phyloP scores from a whole-genome alignment of 345 rosid genomes.

The Erysimum cheiranthoides region DNA sequence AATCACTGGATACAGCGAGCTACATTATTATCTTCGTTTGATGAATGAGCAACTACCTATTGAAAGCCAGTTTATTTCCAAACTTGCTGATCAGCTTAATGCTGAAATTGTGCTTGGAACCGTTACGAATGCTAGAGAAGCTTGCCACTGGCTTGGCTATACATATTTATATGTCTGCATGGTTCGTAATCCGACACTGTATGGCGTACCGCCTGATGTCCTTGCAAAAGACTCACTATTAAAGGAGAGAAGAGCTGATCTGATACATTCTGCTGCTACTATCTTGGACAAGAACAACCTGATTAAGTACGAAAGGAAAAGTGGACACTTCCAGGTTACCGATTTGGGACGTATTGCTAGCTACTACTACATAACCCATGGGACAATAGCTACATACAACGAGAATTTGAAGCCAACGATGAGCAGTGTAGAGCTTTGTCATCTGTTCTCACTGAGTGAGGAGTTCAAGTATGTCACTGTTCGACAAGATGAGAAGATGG shows the following conservation, averaged over 20 bases:
- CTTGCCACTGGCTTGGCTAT: constrained; percentile 91
- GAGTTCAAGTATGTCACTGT: constrained; percentile 89
- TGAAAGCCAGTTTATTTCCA: constrained; percentile 89
- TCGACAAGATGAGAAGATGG: constrained; percentile 96
- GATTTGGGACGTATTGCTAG: constrained; percentile 97
- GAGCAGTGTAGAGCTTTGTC: constrained; percentile 81
- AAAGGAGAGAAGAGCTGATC: constrained; percentile 91
- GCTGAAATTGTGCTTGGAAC: constrained; percentile 95
- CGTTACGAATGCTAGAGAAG: constrained; percentile 88
- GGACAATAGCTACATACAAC: constrained; percentile 81
- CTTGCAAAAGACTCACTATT: constrained; percentile 61
- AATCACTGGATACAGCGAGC: constrained; percentile 82
- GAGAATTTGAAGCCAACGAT: constrained; percentile 91
- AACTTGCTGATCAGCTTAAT: constrained; percentile 93
- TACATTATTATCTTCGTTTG: constrained; percentile 79
- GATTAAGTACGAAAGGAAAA: constrained; percentile 81
- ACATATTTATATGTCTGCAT: constrained; percentile 78
- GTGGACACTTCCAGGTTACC: constrained; percentile 89
- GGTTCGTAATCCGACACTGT: constrained; percentile 78
- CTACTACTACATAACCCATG: constrained; percentile 81
- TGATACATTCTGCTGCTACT: constrained; percentile 88
- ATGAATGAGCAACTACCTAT: constrained; percentile 96
- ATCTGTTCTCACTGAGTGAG: constrained; percentile 84
- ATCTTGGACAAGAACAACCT: constrained; percentile 83
- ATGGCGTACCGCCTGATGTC: constrained; percentile 81